These are phyloP conservation scores for Loxodes magnus DNA, from an alignment of 73 alveolate species.

Conservation along the genomic window DNA sequence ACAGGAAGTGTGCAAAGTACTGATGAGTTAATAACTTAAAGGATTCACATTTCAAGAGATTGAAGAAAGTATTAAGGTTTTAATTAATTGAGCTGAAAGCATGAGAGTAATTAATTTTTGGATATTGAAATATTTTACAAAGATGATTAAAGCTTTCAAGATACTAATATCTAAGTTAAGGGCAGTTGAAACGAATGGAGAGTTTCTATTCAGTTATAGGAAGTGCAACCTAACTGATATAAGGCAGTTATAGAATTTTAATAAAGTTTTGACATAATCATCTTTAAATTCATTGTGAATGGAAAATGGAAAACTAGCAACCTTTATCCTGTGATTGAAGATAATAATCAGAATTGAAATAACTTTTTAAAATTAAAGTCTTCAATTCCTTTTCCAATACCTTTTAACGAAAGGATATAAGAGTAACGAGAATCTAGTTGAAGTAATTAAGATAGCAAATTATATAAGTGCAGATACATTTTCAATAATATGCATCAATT, in stretches of 20 bases:
- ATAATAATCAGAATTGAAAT: background rate
- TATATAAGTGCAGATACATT: background rate
- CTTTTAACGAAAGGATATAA: too few species aligned
- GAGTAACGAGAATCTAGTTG: background rate
- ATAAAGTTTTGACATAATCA: background rate
- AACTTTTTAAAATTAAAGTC: background rate
- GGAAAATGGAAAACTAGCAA: background rate
- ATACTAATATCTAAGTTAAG: background rate
- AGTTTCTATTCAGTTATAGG: background rate
- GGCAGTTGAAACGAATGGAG: constrained; percentile 11
- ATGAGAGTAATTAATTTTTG: background rate
- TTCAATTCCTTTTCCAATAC: too few species aligned
- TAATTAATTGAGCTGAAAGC: background rate
- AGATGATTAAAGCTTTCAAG: background rate
- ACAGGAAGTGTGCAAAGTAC: constrained; percentile 16
- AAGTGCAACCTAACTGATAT: background rate
- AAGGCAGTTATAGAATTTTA: background rate
- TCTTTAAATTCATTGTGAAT: background rate
- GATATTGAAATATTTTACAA: background rate
- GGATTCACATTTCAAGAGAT: constrained; percentile 14
- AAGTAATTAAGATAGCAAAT: background rate
- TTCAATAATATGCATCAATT: background rate
- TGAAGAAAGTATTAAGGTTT: constrained; percentile 9
- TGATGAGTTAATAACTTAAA: constrained; percentile 22
- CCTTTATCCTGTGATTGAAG: background rate